Percentiles rank a stretch among this genome's conserved stretches.
Evolutionary conservation across 2,329 filamentous ascomycete species (phyloP).

Genomic region (Exutisphaerella laricina): DNA sequence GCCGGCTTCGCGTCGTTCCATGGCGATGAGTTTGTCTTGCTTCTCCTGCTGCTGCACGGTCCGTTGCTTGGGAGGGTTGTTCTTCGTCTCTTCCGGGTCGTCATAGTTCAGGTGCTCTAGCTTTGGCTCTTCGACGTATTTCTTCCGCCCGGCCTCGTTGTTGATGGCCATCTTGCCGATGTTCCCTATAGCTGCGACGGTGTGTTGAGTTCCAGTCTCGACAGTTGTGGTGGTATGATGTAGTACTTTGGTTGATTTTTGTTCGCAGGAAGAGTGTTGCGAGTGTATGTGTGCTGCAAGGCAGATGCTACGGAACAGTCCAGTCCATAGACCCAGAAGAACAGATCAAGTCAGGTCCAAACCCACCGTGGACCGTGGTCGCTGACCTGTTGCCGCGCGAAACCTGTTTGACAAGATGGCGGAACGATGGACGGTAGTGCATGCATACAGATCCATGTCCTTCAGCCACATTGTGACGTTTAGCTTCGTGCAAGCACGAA

Average conservation of each 20-base stretch:
- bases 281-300: neutral
- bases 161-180: constrained; percentile 11
- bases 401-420: constrained; percentile 20
- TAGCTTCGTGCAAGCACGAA: constrained; percentile 10
- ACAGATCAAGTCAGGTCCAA: neutral
- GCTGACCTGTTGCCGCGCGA: constrained; percentile 6
- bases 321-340: neutral
- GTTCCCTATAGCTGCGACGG: neutral
- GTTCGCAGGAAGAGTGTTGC: neutral
- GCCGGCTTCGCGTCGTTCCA: constrained; percentile 29
- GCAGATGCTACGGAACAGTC: constrained; percentile 2
- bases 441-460: constrained; percentile 1
- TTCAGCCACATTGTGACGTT: constrained; percentile 14
- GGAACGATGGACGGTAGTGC: constrained; percentile 6
- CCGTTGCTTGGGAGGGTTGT: constrained; percentile 31
- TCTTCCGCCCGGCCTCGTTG: constrained; percentile 22
- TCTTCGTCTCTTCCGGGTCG: constrained; percentile 22
- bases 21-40: constrained; percentile 35
- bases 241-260: too few relatives aligned
- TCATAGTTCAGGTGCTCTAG: constrained; percentile 22
- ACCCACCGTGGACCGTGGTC: constrained; percentile 1
- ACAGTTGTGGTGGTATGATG: neutral
- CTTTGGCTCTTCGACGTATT: constrained; percentile 25
- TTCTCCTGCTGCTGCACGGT: constrained; percentile 45
- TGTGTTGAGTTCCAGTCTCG: neutral